Evolutionary conservation across 2,329 filamentous ascomycete genomes (phyloP), one percentile per base, ranked within the genome.

Genomic region (Arachnomyces sp.): DNA sequence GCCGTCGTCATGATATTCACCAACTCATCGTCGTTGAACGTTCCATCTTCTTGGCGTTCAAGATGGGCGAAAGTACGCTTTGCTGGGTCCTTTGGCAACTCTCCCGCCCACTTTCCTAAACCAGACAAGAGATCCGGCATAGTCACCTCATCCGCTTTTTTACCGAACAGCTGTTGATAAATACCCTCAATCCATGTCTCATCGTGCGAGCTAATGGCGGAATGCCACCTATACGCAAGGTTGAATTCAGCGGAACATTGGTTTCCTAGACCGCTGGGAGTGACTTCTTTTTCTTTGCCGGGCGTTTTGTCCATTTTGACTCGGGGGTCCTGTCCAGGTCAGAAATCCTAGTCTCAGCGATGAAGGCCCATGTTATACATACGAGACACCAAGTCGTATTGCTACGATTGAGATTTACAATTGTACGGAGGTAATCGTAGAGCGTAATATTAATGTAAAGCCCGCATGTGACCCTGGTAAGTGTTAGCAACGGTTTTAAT

Each of bases 181-280:
- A 85, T 73, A 9, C 81, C 69, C 50, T 87, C 74, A 15, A 86
- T 83, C 86, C 86, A 93, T 49, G 80, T 72, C 54, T 92, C 86
- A 52, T 94, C 87, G 47, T 77, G 79, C 43, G 78, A 75, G 29
- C 74, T 75, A 51, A 92, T 84, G 50, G 82, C 80, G 3, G 85
- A 86, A 66, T 93, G 86, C 86, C 86, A 93, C 47, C 86, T 75
- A 60, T 94, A 93, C 50, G 84, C 83, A 7, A 94, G 72, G 56
- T 92, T 93, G 71, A 94, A 94, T 65, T 94, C 87, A 3, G 84
- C 85, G 0, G 85, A 90, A 4, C 90, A 85, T 48, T 84, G 80
- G 53, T 92, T 93, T 37, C 87, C 87, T 0, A 84, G 77, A 31
- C 85, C 87, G 16, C 79, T 73, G 33, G 84, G 78, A 0, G 82